Evolutionary conservation across 352 stramenopile genomes (phyloP).

Genomic region (Phytophthora boehmeriae): DNA sequence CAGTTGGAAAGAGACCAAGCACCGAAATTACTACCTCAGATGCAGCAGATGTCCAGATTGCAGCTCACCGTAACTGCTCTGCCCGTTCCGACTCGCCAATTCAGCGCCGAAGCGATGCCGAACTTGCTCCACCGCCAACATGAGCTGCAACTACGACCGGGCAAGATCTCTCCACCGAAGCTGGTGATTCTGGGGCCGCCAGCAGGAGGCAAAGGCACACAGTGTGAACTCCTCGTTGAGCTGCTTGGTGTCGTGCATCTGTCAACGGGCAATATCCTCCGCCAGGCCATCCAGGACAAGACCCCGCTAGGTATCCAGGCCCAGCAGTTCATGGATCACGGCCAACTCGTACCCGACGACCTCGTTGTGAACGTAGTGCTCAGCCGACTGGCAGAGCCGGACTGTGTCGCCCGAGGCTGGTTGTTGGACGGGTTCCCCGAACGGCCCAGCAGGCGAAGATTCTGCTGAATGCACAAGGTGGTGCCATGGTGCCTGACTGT

Average conservation of each 20-base stretch:
- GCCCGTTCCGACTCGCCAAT: conserved; percentile 9
- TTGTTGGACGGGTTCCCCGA: conserved; percentile 94
- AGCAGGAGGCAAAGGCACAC: conserved; percentile 93
- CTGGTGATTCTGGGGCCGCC: conserved; percentile 92
- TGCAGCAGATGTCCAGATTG: conserved; percentile 3
- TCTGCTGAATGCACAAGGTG: conserved; percentile 57
- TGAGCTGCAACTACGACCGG: conserved; percentile 4
- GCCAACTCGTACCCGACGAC: conserved; percentile 90
- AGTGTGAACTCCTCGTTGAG: conserved; percentile 91
- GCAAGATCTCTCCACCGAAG: conserved; percentile 27
- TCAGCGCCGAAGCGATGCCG: conserved; percentile 4
- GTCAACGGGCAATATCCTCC: conserved; percentile 93
- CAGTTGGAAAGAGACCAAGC: neutral
- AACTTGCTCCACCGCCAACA: neutral
- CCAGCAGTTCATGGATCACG: conserved; percentile 90
- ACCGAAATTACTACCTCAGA: neutral
- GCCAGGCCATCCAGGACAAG: conserved; percentile 80
- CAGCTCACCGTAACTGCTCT: neutral
- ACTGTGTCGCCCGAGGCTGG: conserved; percentile 89
- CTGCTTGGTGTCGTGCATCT: conserved; percentile 92
- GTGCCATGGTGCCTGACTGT: conserved; percentile 71
- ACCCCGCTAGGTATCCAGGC: conserved; percentile 67
- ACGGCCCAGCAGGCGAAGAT: conserved; percentile 85
- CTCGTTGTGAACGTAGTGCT: conserved; percentile 90
- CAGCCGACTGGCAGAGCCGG: conserved; percentile 73